phyloP scores from a whole-genome alignment of 768 basidiomycete species.

The Leccinum sublutescens region DNA sequence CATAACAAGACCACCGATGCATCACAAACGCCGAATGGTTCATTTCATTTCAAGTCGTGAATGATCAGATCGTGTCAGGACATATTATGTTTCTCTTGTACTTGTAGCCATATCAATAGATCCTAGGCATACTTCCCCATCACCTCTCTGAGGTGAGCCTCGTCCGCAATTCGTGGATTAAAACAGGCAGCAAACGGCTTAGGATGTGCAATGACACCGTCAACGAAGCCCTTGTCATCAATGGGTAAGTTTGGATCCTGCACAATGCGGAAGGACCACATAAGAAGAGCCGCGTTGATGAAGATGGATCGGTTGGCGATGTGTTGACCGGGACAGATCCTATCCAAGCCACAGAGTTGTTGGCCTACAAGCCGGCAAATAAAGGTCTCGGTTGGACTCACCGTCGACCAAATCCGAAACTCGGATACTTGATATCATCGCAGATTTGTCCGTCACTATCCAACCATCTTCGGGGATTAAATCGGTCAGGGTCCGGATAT shows the following conservation, averaged over 20 bases:
- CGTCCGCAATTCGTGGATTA: constrained; percentile 41
- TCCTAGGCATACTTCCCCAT: constrained; percentile 27
- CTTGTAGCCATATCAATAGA: background rate
- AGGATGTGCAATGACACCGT: constrained; percentile 64
- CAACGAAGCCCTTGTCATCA: constrained; percentile 59
- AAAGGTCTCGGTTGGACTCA: constrained; percentile 2
- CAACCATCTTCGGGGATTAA: constrained; percentile 60
- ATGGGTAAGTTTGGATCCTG: constrained; percentile 54
- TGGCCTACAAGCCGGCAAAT: background rate
- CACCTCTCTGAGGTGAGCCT: constrained; percentile 22
- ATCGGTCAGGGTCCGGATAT: constrained; percentile 60
- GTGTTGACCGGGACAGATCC: constrained; percentile 67
- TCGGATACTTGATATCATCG: constrained; percentile 52
- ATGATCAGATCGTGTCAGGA: background rate
- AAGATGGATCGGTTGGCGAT: constrained; percentile 62
- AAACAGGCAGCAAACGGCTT: constrained; percentile 59
- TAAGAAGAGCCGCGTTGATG: constrained; percentile 58
- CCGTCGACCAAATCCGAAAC: constrained; percentile 57
- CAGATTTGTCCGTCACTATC: constrained; percentile 36
- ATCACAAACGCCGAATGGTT: background rate
- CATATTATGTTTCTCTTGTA: background rate
- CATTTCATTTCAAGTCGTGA: background rate
- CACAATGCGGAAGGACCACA: constrained; percentile 64
- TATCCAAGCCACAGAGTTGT: constrained; percentile 13
- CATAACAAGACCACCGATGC: background rate